These are phyloP conservation scores for Leccinum ochraceum DNA, from an alignment of 768 basidiomycete genomes.

Conservation along the genomic window DNA sequence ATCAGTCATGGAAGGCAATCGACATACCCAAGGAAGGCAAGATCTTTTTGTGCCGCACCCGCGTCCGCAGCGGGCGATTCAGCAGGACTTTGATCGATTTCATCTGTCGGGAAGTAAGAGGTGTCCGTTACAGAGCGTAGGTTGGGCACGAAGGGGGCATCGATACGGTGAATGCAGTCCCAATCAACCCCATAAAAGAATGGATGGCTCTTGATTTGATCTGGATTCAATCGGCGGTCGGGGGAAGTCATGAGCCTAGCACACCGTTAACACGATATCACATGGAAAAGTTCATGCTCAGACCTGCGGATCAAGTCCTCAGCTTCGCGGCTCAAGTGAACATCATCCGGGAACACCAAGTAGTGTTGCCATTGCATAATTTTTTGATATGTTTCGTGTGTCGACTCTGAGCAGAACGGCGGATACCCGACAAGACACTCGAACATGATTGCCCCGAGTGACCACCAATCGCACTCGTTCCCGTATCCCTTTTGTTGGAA, in stretches of 20 bases:
- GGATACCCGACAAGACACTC: conserved; percentile 97
- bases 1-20: neutral
- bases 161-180: conserved; percentile 82
- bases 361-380: conserved; percentile 93
- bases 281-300: conserved; percentile 14
- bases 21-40: conserved; percentile 66
- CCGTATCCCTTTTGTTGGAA: conserved; percentile 97
- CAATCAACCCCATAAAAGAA: conserved; percentile 98
- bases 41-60: conserved; percentile 51
- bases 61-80: conserved; percentile 41
- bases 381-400: conserved; percentile 97
- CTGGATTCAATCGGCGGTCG: conserved; percentile 74
- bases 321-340: conserved; percentile 87
- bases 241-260: conserved; percentile 79
- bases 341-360: conserved; percentile 90
- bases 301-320: conserved; percentile 87
- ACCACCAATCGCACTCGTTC: conserved; percentile 99
- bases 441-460: conserved; percentile 97
- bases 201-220: conserved; percentile 87
- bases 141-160: conserved; percentile 95
- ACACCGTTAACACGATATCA: conserved; percentile 8
- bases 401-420: conserved; percentile 93
- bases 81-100: conserved; percentile 75
- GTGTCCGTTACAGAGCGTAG: conserved; percentile 93
- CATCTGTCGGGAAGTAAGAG: conserved; percentile 97